Conservation (phyloP, 352 stramenopile species). For the Phytophthora cryptogea region DNA sequence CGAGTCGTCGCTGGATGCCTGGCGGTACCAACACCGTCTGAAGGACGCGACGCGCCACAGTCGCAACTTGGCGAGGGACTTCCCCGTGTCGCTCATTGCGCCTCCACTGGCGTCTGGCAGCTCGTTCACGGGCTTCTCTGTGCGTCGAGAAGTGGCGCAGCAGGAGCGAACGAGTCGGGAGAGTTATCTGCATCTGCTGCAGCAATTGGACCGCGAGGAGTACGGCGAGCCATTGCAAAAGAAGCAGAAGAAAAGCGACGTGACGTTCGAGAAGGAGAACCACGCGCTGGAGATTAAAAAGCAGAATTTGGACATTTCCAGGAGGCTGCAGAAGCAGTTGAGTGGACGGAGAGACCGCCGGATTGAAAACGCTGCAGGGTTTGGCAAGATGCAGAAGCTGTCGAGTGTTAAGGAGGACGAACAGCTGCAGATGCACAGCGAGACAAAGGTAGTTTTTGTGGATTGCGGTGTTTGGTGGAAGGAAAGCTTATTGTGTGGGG, state of each 20-base stretch:
- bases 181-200: slow-evolving; percentile 42
- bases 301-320: slow-evolving; percentile 41
- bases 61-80: slow-evolving; percentile 43
- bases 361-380: not conserved
- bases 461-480: not conserved
- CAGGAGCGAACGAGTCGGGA: slow-evolving; percentile 40
- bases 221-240: slow-evolving; percentile 44
- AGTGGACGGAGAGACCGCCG: slow-evolving; percentile 15
- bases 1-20: slow-evolving; percentile 44
- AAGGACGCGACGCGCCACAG: slow-evolving; percentile 58
- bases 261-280: slow-evolving; percentile 34
- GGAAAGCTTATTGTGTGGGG: not conserved
- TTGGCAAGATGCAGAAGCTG: slow-evolving; percentile 15
- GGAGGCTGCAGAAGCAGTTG: slow-evolving; percentile 41
- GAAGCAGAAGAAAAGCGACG: slow-evolving; percentile 34
- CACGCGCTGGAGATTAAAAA: slow-evolving; percentile 38
- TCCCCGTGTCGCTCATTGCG: slow-evolving; percentile 46
- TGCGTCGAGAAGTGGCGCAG: slow-evolving; percentile 21
- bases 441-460: slow-evolving; percentile 15
- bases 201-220: slow-evolving; percentile 48
- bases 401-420: not conserved
- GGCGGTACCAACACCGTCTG: slow-evolving; percentile 53
- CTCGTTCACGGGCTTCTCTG: slow-evolving; percentile 19
- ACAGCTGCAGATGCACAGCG: slow-evolving; percentile 3
- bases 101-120: slow-evolving; percentile 10